Conservation (phyloP, 768 basidiomycete genomes). For the Pilatotrama ljubarskyi region DNA sequence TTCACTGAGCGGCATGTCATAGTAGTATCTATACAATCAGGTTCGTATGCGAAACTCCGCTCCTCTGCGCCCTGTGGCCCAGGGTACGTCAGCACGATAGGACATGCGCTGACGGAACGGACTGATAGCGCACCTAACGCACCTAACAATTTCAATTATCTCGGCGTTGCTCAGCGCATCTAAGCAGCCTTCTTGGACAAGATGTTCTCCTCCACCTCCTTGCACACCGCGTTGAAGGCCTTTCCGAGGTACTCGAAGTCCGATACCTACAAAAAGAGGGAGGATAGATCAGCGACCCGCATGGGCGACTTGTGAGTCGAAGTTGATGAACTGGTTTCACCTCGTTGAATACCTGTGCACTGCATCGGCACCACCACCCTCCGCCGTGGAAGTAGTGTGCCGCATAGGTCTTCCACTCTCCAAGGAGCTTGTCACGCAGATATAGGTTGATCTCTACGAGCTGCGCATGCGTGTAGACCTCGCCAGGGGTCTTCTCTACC, state of each 20-base stretch:
- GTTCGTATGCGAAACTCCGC: no score
- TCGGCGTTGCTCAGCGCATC: background rate
- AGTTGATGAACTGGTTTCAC: conserved; percentile 22
- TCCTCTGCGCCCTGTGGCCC: no score
- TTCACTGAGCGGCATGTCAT: no score
- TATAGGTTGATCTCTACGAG: conserved; percentile 10
- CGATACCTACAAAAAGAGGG: conserved; percentile 19
- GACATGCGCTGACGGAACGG: no score
- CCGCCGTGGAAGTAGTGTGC: conserved; percentile 32
- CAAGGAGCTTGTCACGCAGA: conserved; percentile 29
- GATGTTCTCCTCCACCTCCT: conserved; percentile 27
- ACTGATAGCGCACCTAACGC: background rate
- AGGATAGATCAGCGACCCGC: background rate
- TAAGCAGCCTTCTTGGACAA: conserved; percentile 3
- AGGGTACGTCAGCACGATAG: no score
- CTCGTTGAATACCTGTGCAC: conserved; percentile 40
- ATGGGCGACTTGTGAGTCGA: background rate
- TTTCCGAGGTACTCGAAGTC: conserved; percentile 32
- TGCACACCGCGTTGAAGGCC: conserved; percentile 25
- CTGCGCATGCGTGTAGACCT: conserved; percentile 20
- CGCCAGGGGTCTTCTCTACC: conserved; percentile 19
- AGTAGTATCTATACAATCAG: no score
- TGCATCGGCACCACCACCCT: conserved; percentile 37
- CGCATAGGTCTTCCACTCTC: conserved; percentile 33
- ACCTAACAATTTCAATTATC: background rate